These are phyloP conservation scores for Rhinocladiella mackenziei DNA, from an alignment of 2,329 filamentous ascomycete species.

Conservation along the genomic window DNA sequence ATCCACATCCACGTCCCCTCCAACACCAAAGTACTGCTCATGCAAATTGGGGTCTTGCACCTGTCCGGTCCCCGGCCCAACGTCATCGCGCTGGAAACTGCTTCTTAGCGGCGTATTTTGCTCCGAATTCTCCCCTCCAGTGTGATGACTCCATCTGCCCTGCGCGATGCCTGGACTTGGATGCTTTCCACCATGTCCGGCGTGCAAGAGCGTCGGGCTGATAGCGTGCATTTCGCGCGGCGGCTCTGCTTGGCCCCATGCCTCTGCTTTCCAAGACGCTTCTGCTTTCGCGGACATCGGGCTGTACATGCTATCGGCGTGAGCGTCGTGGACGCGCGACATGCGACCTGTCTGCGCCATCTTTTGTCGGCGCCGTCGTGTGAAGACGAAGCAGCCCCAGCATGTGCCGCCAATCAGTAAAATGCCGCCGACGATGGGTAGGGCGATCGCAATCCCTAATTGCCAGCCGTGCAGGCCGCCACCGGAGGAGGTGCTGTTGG, in stretches of 20 bases:
- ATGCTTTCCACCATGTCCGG: too few relatives aligned
- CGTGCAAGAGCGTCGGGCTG: slow-evolving; percentile 17
- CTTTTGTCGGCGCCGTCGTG: slow-evolving; percentile 41
- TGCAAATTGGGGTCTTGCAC: slow-evolving; percentile 28
- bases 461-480: slow-evolving; percentile 29
- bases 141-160: slow-evolving; percentile 20
- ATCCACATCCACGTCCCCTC: slow-evolving; percentile 8
- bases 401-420: slow-evolving; percentile 35
- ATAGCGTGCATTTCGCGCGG: slow-evolving; percentile 28
- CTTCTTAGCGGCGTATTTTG: slow-evolving; percentile 24
- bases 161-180: slow-evolving; percentile 27
- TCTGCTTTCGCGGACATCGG: slow-evolving; percentile 22
- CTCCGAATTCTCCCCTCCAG: slow-evolving; percentile 10
- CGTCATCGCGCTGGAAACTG: slow-evolving; percentile 26
- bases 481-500: slow-evolving; percentile 22
- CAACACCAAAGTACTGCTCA: slow-evolving; percentile 28
- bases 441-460: slow-evolving; percentile 40
- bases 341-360: slow-evolving; percentile 29
- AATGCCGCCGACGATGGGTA: slow-evolving; percentile 43
- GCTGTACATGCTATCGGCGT: slow-evolving; percentile 21
- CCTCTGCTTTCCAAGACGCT: slow-evolving; percentile 15
- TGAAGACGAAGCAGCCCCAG: slow-evolving; percentile 42
- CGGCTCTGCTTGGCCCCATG: slow-evolving; percentile 18
- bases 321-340: slow-evolving; percentile 25
- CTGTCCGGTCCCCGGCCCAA: slow-evolving; percentile 25